phyloP scores from a whole-genome alignment of 345 rosid genomes.

The Citrus hindsii region DNA sequence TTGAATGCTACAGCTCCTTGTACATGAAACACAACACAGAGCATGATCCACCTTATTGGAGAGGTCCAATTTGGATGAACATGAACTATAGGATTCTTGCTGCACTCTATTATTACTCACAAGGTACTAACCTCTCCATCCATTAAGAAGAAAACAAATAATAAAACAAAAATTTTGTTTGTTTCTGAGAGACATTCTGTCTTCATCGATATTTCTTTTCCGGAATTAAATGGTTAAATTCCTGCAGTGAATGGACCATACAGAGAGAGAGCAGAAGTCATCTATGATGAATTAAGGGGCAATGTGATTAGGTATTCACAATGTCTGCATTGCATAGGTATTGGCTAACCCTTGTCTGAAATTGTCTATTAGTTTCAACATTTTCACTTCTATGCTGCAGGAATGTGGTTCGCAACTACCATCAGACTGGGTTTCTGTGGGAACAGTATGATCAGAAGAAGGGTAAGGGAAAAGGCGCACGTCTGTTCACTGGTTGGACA shows the following conservation, averaged over 20 bases:
- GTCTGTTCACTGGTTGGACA: slow-evolving; percentile 87
- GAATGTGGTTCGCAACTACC: slow-evolving; percentile 70
- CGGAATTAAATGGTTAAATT: slow-evolving; percentile 4
- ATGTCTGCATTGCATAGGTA: not conserved
- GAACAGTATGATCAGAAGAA: slow-evolving; percentile 83
- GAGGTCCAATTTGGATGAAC: slow-evolving; percentile 95
- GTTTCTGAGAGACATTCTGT: not conserved
- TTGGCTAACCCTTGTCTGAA: not conserved
- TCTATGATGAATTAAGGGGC: slow-evolving; percentile 59
- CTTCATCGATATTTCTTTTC: not conserved
- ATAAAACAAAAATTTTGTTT: not conserved
- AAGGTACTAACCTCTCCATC: slow-evolving; percentile 37
- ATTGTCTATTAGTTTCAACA: not conserved
- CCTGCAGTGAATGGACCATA: slow-evolving; percentile 74
- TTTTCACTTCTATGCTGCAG: slow-evolving; percentile 36
- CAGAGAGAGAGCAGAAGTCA: slow-evolving; percentile 49
- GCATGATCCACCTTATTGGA: slow-evolving; percentile 94
- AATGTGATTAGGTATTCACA: slow-evolving; percentile 64
- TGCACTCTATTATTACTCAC: slow-evolving; percentile 72
- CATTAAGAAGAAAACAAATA: not conserved
- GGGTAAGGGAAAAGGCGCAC: slow-evolving; percentile 75
- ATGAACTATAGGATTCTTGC: slow-evolving; percentile 88
- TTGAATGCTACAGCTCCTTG: slow-evolving; percentile 48
- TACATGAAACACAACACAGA: slow-evolving; percentile 91
- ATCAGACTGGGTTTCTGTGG: slow-evolving; percentile 79